These are phyloP conservation scores for Macrophomina phaseolina DNA, from an alignment of 2,329 filamentous ascomycete species.

Conservation along the genomic window DNA sequence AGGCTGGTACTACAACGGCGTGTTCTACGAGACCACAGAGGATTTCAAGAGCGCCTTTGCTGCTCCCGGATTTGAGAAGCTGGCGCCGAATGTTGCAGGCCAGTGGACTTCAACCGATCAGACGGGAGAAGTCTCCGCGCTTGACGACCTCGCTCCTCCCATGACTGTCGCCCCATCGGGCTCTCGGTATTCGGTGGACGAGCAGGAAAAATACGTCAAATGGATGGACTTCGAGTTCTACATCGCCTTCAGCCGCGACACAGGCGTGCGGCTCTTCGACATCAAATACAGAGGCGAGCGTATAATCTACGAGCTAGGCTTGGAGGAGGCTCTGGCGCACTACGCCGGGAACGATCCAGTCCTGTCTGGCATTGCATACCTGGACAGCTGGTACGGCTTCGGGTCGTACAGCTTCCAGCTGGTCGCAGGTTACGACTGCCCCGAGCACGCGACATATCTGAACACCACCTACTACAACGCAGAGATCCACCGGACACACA, in stretches of 20 bases:
- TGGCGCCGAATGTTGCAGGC: slow-evolving; percentile 56
- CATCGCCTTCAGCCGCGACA: slow-evolving; percentile 55
- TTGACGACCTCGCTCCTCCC: slow-evolving; percentile 62
- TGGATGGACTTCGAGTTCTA: slow-evolving; percentile 63
- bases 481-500: slow-evolving; percentile 47
- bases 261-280: slow-evolving; percentile 58
- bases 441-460: slow-evolving; percentile 57
- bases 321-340: slow-evolving; percentile 62
- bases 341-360: slow-evolving; percentile 58
- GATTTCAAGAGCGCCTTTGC: slow-evolving; percentile 54
- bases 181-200: slow-evolving; percentile 52
- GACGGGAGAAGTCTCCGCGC: slow-evolving; percentile 44
- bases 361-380: slow-evolving; percentile 53
- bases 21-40: slow-evolving; percentile 59
- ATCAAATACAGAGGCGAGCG: slow-evolving; percentile 61
- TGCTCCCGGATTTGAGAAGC: slow-evolving; percentile 53
- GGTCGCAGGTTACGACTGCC: slow-evolving; percentile 59
- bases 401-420: slow-evolving; percentile 54
- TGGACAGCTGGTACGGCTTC: slow-evolving; percentile 57
- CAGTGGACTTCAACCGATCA: slow-evolving; percentile 54
- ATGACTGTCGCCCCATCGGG: slow-evolving; percentile 53
- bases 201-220: slow-evolving; percentile 52
- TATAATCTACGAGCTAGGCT: slow-evolving; percentile 61
- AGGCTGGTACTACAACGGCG: slow-evolving; percentile 61
- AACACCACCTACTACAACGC: slow-evolving; percentile 54